A percentile compares a stretch with the other conserved stretches of the same genome.
Evolutionary conservation across 345 rosid genomes (phyloP).

Genomic region (Erucastrum elatum): DNA sequence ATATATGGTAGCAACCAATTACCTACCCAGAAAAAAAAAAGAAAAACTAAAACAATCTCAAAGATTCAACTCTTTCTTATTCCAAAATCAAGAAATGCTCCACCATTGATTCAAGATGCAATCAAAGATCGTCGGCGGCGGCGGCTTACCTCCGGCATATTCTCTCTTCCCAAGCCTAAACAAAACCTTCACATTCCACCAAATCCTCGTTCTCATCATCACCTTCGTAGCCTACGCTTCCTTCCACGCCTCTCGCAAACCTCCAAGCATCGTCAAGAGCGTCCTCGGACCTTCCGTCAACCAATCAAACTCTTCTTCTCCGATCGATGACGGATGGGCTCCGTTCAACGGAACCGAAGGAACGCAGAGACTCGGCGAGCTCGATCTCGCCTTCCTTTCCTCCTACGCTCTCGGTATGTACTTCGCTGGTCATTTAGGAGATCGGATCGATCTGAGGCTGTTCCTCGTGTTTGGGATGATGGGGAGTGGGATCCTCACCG

Average conservation of each 20-base stretch:
- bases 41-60: neutral
- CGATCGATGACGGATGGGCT: conserved; percentile 66
- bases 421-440: conserved; percentile 83
- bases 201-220: conserved; percentile 51
- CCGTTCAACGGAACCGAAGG: conserved; percentile 76
- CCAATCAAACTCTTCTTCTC: conserved; percentile 21
- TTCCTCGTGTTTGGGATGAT: conserved; percentile 93
- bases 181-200: conserved; percentile 69
- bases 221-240: conserved; percentile 88
- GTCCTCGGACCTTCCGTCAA: conserved; percentile 62
- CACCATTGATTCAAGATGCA: conserved; percentile 39
- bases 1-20: conserved; percentile 4
- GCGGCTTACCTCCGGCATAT: conserved; percentile 51
- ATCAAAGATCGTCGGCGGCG: conserved; percentile 35
- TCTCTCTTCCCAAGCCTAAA: conserved; percentile 59
- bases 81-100: neutral
- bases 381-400: conserved; percentile 81
- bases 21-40: conserved; percentile 1
- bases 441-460: conserved; percentile 75
- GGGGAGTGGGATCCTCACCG: conserved; percentile 78
- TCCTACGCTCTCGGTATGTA: conserved; percentile 82
- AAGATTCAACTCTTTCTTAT: neutral
- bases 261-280: conserved; percentile 92
- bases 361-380: conserved; percentile 78
- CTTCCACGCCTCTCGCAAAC: conserved; percentile 95